Evolutionary conservation across 1,139 yeast genomes (phyloP).

Genomic region (Nakaseomyces uthaithaninus): DNA sequence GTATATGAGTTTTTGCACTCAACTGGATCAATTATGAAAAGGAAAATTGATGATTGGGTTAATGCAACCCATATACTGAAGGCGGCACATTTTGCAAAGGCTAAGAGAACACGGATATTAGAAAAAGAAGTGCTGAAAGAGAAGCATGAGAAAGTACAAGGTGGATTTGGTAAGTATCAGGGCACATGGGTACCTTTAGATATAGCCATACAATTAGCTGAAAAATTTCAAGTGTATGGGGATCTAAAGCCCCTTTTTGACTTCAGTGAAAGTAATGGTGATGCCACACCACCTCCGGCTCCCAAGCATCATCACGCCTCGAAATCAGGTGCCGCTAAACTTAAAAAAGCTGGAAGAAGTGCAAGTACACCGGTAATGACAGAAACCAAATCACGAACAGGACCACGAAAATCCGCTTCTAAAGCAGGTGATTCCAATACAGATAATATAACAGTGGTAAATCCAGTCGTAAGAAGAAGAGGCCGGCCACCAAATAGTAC

Average conservation of each 20-base stretch:
- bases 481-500: slow-evolving; percentile 29
- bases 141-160: slow-evolving; percentile 86
- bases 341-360: slow-evolving; percentile 24
- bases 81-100: slow-evolving; percentile 91
- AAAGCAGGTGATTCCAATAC: slow-evolving; percentile 1
- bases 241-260: slow-evolving; percentile 63
- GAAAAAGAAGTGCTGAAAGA: slow-evolving; percentile 89
- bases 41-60: slow-evolving; percentile 87
- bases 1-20: slow-evolving; percentile 79
- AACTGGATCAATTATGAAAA: slow-evolving; percentile 86
- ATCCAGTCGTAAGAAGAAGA: slow-evolving; percentile 22
- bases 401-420: slow-evolving; percentile 11
- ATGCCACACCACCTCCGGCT: slow-evolving; percentile 69
- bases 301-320: slow-evolving; percentile 74
- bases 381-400: slow-evolving; percentile 13
- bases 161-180: slow-evolving; percentile 94
- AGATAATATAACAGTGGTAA: slow-evolving; percentile 7
- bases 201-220: slow-evolving; percentile 50
- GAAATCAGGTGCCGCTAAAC: slow-evolving; percentile 26
- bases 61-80: slow-evolving; percentile 96
- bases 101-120: slow-evolving; percentile 81
- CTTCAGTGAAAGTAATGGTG: slow-evolving; percentile 49
- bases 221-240: slow-evolving; percentile 62
- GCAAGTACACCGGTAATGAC: slow-evolving; percentile 21
- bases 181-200: slow-evolving; percentile 95